Evolutionary conservation across 768 basidiomycete species (phyloP).

Genomic region (Tricholoma hemisulphureum): DNA sequence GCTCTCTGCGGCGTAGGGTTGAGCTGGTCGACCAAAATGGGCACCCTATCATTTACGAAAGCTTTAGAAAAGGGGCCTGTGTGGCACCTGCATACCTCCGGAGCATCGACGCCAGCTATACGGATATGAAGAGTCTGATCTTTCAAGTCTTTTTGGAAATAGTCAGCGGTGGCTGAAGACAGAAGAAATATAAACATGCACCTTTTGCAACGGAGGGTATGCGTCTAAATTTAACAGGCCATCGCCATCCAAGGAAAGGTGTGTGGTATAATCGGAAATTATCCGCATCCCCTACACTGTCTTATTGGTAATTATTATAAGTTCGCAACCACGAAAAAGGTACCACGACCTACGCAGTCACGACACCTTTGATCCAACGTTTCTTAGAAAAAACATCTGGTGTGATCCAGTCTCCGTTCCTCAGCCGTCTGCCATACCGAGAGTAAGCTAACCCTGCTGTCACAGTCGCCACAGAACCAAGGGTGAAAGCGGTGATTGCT

Average conservation of each 20-base stretch:
- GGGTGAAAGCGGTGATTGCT: constrained; percentile 35
- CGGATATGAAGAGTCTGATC: constrained; percentile 84
- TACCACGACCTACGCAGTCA: constrained; percentile 63
- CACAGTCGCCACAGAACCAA: constrained; percentile 40
- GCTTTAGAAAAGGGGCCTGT: neutral
- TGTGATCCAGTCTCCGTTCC: constrained; percentile 68
- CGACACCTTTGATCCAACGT: constrained; percentile 75
- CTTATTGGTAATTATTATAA: neutral
- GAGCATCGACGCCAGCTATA: constrained; percentile 89
- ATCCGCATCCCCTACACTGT: constrained; percentile 82
- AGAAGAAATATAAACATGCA: constrained; percentile 19
- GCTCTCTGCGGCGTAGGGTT: constrained; percentile 73
- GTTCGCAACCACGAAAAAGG: neutral
- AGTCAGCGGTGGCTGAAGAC: neutral
- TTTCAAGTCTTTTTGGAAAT: constrained; percentile 54
- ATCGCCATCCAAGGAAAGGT: constrained; percentile 71
- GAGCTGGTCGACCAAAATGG: constrained; percentile 81
- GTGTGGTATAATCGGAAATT: constrained; percentile 89
- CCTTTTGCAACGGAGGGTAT: constrained; percentile 63
- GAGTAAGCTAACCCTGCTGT: constrained; percentile 38
- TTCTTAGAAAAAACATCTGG: constrained; percentile 54
- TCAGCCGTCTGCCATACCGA: constrained; percentile 58
- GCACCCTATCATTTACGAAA: constrained; percentile 47
- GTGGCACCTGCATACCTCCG: constrained; percentile 58
- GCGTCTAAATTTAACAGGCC: constrained; percentile 66